Percentiles rank a stretch among this genome's conserved stretches.
Evolutionary conservation across 23 red algal species (phyloP).

Genomic region (Gracilaria vermiculophylla): DNA sequence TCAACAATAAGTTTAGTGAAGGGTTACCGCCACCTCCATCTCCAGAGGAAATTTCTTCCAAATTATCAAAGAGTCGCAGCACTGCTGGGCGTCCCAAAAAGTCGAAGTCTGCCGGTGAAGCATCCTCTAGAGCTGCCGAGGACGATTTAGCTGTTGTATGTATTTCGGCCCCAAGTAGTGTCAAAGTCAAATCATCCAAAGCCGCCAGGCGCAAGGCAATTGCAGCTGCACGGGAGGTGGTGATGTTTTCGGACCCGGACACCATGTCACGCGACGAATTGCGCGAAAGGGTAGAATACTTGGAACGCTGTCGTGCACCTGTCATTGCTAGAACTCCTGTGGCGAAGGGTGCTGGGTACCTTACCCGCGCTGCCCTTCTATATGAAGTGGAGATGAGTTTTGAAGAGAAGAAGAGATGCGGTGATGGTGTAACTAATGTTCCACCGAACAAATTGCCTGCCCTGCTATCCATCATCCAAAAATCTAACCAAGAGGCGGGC

Average conservation of each 20-base stretch:
- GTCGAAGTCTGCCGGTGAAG: neutral
- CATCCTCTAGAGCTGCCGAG: neutral
- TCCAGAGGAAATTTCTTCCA: neutral
- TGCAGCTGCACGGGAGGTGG: neutral
- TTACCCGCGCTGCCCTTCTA: slow-evolving; percentile 56
- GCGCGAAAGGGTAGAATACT: slow-evolving; percentile 37
- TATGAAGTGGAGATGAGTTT: slow-evolving; percentile 55
- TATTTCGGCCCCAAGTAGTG: neutral
- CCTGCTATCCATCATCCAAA: slow-evolving; percentile 47
- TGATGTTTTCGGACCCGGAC: slow-evolving; percentile 19
- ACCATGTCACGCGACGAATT: slow-evolving; percentile 6
- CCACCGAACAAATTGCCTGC: slow-evolving; percentile 38
- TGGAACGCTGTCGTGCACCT: slow-evolving; percentile 25
- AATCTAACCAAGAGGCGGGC: neutral
- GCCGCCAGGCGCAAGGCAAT: neutral
- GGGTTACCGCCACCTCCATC: slow-evolving; percentile 16
- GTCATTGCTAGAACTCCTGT: slow-evolving; percentile 46
- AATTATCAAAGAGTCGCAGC: neutral
- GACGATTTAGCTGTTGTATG: neutral
- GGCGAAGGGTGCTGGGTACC: slow-evolving; percentile 53
- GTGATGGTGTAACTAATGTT: slow-evolving; percentile 35
- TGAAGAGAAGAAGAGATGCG: slow-evolving; percentile 67
- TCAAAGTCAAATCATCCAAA: neutral
- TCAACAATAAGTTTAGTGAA: slow-evolving; percentile 57
- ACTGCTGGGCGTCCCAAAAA: neutral